Base-by-base conservation (phyloP, 371 early-diverging fungal species). In the Basidiobolus meristosporus region DNA sequence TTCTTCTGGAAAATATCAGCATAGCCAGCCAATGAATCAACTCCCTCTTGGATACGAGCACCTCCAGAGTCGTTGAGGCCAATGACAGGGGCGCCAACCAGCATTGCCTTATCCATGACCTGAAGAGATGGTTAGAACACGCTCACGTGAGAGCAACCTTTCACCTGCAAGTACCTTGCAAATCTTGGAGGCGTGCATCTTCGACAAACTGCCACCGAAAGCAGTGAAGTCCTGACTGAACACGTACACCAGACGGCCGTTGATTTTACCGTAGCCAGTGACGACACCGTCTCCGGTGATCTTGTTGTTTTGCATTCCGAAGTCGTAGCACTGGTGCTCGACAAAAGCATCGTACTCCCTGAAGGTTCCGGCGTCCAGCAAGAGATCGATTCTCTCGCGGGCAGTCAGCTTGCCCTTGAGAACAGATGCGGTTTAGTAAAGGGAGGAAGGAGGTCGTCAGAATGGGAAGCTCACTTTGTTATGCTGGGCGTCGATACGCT, bases 21-120 rank as follows among this genome's bases (percentile, higher is more conserved):
- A 59, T 92, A 92, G 2, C 96, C 96, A 12, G 84, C 91, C 33
- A 96, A 59, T 12, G 91, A 90, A 52, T 89, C 91, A 4, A 96
- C 93, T 45, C 96, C 96, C 56, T 96, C 96, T 55, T 96, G 93
- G 44, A 96, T 96, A 49, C 96, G 73, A 22, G 96, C 96, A 52
- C 96, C 96, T 38, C 96, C 96, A 40, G 91, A 90, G 60, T 96
- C 96, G 50, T 96, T 88, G 26, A 96, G 52, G 1, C 93, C 96
- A 41, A 96, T 82, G 9, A 96, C 78, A 11, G 96, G 96, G 11
- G 90, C 92, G 36, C 93, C 90, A 11, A 85, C 90, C 33, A 76
- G 53, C 60, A 95, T 61, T 12, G 96, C 96, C 53, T 86, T 82
- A 56, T 95, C 91, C 90, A 95, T 89, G 52, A 93, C 57, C 57